These are phyloP conservation scores for Amphirosellinia nigrospora DNA, from an alignment of 495 filamentous ascomycete genomes.

Conservation along the genomic window DNA sequence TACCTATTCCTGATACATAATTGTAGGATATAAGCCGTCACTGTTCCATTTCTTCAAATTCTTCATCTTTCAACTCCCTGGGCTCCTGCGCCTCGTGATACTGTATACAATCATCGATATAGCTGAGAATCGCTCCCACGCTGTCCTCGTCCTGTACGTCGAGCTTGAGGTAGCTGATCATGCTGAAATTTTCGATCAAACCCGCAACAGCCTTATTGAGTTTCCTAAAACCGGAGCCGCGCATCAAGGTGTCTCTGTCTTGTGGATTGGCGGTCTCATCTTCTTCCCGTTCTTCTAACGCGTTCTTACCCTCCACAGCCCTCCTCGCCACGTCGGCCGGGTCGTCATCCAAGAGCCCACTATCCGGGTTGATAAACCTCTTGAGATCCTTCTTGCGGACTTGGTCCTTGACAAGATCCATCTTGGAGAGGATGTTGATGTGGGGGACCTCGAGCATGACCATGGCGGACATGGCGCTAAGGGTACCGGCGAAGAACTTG, in stretches of 20 bases:
- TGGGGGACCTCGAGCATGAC: slow-evolving; percentile 96
- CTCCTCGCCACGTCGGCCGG: slow-evolving; percentile 55
- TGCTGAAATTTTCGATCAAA: slow-evolving; percentile 94
- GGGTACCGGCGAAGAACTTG: slow-evolving; percentile 94
- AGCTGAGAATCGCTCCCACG: slow-evolving; percentile 86
- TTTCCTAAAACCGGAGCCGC: slow-evolving; percentile 74
- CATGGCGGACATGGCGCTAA: slow-evolving; percentile 98
- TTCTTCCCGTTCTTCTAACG: slow-evolving; percentile 35
- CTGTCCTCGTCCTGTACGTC: slow-evolving; percentile 94
- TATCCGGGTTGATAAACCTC: slow-evolving; percentile 84
- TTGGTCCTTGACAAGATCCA: slow-evolving; percentile 91
- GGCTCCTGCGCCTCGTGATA: slow-evolving; percentile 97
- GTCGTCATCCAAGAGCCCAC: slow-evolving; percentile 75
- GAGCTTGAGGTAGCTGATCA: slow-evolving; percentile 92
- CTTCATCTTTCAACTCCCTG: slow-evolving; percentile 79
- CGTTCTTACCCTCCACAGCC: slow-evolving; percentile 43
- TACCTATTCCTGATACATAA: background rate
- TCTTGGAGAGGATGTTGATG: slow-evolving; percentile 92
- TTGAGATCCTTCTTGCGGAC: slow-evolving; percentile 83
- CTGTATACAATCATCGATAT: slow-evolving; percentile 96
- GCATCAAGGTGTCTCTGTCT: slow-evolving; percentile 71
- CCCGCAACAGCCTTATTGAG: slow-evolving; percentile 86
- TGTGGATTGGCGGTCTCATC: slow-evolving; percentile 59
- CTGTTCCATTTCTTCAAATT: slow-evolving; percentile 67
- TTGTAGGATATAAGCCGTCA: slow-evolving; percentile 8